Base-by-base conservation (phyloP, 2,329 filamentous ascomycete species). In the Dactylellina leptospora region DNA sequence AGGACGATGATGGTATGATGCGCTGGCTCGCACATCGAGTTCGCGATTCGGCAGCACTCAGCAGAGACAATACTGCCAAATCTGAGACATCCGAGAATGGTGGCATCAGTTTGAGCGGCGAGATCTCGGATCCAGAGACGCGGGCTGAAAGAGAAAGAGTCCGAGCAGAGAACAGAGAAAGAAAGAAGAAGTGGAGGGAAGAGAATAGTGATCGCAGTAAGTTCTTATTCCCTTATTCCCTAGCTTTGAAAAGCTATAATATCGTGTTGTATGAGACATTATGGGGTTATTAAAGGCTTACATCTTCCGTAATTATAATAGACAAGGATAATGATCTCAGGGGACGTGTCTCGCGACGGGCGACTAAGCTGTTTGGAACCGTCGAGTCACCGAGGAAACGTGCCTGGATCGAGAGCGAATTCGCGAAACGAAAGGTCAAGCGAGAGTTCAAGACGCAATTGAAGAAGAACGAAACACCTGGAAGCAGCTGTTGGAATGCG, bases 241-340 rank as follows among this genome's bases (percentile, higher is more conserved):
- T 13, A 23, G 38, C 13, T 9, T 10, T 33, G 13, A 2, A 22
- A 18, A 9, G 50, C n/a, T 40, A n/a, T 23, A 30, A 45, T 36
- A 62, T 61, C n/a, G n/a, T n/a, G n/a, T n/a, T n/a, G n/a, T n/a
- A n/a, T n/a, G n/a, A n/a, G n/a, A n/a, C n/a, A n/a, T n/a, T n/a
- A n/a, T n/a, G n/a, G n/a, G n/a, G n/a, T n/a, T n/a, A n/a, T n/a
- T n/a, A n/a, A n/a, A n/a, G n/a, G n/a, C n/a, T n/a, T n/a, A n/a
- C n/a, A n/a, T n/a, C n/a, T 27, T 25, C 28, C 27, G n/a, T 58
- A 22, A 45, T 45, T 8, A 48, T 38, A 20, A 58, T 38, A 64
- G 77, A 78, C 61, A 78, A 78, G 42, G 77, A 78, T 47, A 78
- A 78, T 51, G 77, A 78, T 48, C 76, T 78, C 20, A 76, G 77